Conservation (phyloP, 352 stramenopile species). For the Plasmopara muralis region DNA sequence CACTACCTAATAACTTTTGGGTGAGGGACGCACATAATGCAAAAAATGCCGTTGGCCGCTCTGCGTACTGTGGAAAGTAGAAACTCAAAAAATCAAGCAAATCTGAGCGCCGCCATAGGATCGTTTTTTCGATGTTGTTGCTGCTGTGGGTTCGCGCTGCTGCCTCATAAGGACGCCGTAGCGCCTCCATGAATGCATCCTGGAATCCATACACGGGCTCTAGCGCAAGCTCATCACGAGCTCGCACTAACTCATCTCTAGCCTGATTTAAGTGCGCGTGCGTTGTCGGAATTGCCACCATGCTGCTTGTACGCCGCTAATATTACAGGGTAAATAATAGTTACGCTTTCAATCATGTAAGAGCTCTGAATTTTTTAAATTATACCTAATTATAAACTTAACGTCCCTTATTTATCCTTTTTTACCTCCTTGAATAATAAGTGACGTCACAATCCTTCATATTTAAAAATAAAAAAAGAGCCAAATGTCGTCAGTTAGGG, state of each 20-base stretch:
- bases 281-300: constrained; percentile 13
- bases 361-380: no score
- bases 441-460: no score
- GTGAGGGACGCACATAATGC: constrained; percentile 19
- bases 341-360: no score
- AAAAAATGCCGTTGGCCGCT: constrained; percentile 20
- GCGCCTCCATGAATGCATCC: constrained; percentile 31
- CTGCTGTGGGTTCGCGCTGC: constrained; percentile 3
- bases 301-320: no score
- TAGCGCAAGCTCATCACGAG: constrained; percentile 19
- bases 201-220: constrained; percentile 23
- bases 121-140: constrained; percentile 5
- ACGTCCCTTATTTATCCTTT: no score
- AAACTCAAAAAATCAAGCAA: constrained; percentile 26
- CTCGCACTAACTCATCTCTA: constrained; percentile 13
- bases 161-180: constrained; percentile 24
- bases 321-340: neutral
- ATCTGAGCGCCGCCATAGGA: constrained; percentile 18
- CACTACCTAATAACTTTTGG: constrained; percentile 1
- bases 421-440: no score
- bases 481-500: constrained; percentile 10
- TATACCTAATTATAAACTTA: no score
- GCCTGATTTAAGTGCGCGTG: neutral
- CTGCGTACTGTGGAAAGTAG: constrained; percentile 35
- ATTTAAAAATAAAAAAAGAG: no score